Evolutionary conservation across 2,329 filamentous ascomycete genomes (phyloP).

Genomic region (Neocatenulostroma microsporum): DNA sequence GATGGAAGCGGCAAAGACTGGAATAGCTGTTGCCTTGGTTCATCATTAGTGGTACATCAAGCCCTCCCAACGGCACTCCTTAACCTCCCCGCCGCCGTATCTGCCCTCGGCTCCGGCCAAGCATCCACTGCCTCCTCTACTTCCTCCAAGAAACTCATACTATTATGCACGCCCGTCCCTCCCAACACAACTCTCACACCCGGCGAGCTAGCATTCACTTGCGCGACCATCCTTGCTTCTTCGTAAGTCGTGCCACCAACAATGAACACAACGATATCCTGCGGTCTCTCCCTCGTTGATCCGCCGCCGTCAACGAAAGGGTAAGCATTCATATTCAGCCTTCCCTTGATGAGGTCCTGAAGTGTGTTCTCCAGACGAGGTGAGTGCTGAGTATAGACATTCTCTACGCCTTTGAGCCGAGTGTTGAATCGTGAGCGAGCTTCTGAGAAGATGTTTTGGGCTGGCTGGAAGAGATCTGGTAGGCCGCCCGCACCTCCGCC

Average conservation of each 20-base stretch:
- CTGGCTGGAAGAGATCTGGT: slow-evolving; percentile 83
- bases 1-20: too few relatives aligned
- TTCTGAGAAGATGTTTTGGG: slow-evolving; percentile 75
- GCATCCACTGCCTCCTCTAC: slow-evolving; percentile 78
- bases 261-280: slow-evolving; percentile 93
- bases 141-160: slow-evolving; percentile 78
- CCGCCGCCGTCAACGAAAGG: slow-evolving; percentile 87
- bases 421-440: slow-evolving; percentile 76
- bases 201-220: slow-evolving; percentile 83
- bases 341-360: slow-evolving; percentile 88
- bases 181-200: slow-evolving; percentile 84
- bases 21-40: too few relatives aligned
- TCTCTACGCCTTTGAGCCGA: slow-evolving; percentile 93
- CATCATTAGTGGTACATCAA: too few relatives aligned
- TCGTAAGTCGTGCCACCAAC: slow-evolving; percentile 92
- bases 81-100: slow-evolving; percentile 55
- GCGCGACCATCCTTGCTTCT: slow-evolving; percentile 92
- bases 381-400: slow-evolving; percentile 97
- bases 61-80: slow-evolving; percentile 51
- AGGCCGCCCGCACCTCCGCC: slow-evolving; percentile 58
- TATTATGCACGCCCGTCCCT: slow-evolving; percentile 83
- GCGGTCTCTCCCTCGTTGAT: slow-evolving; percentile 85
- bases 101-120: slow-evolving; percentile 66
- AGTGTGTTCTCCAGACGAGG: slow-evolving; percentile 78
- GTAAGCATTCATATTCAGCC: slow-evolving; percentile 76